Percentiles rank a stretch among this genome's conserved stretches.
These are phyloP conservation scores for Coprinopsis marcescibilis DNA, from an alignment of 768 basidiomycete species.

Conservation along the genomic window DNA sequence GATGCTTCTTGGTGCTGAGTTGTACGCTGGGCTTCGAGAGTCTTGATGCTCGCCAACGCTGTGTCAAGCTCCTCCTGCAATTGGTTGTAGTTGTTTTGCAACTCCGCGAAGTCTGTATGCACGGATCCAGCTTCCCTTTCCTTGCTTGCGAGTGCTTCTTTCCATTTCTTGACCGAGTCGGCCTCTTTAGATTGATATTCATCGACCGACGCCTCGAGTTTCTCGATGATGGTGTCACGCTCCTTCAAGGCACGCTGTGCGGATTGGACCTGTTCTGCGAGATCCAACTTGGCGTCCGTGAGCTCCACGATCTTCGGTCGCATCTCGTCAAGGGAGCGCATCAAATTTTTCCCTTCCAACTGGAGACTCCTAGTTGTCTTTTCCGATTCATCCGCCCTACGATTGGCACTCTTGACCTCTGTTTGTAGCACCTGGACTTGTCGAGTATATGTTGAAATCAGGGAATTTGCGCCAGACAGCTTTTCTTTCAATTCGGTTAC, in stretches of 20 bases:
- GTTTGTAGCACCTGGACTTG: constrained; percentile 55
- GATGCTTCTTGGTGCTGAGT: constrained; percentile 50
- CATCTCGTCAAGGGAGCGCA: constrained; percentile 83
- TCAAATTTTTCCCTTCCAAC: constrained; percentile 67
- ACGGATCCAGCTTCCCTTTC: constrained; percentile 49
- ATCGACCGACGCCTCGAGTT: constrained; percentile 55
- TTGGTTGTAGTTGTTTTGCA: constrained; percentile 56
- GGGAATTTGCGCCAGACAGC: constrained; percentile 48
- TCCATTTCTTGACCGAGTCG: constrained; percentile 36
- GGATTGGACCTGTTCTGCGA: constrained; percentile 56
- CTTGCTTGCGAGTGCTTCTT: constrained; percentile 37
- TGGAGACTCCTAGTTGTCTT: constrained; percentile 67
- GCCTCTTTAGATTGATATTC: constrained; percentile 49
- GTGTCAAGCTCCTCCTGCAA: constrained; percentile 59
- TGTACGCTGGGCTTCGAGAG: constrained; percentile 62
- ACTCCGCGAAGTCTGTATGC: constrained; percentile 47
- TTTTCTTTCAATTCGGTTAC: constrained; percentile 54
- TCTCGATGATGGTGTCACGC: constrained; percentile 51
- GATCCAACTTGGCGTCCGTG: constrained; percentile 63
- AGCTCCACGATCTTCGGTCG: constrained; percentile 80
- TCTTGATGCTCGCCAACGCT: constrained; percentile 45
- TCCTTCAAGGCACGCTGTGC: constrained; percentile 49
- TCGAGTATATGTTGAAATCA: constrained; percentile 46
- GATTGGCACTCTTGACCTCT: constrained; percentile 58
- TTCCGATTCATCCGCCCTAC: constrained; percentile 74